These are phyloP conservation scores for Drechslerella stenobrocha DNA, from an alignment of 2,329 filamentous ascomycete species.

Conservation along the genomic window DNA sequence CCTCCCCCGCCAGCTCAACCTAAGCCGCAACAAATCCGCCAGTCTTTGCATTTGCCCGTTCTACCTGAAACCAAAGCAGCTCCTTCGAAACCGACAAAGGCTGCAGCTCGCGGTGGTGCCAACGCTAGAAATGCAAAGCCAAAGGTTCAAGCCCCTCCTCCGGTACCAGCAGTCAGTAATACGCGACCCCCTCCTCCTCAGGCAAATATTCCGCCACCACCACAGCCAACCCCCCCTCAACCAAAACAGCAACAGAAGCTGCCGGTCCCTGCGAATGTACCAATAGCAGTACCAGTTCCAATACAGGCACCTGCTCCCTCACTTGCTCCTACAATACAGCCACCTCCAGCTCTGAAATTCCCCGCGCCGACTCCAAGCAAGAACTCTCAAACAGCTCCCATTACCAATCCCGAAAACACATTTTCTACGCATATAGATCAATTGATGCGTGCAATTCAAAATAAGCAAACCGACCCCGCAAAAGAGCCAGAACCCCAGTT, in stretches of 20 bases:
- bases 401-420: conserved; percentile 60
- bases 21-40: conserved; percentile 35
- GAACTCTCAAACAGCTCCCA: conserved; percentile 43
- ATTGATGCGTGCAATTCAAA: conserved; percentile 85
- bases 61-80: conserved; percentile 32
- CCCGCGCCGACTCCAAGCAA: conserved; percentile 43
- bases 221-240: not conserved
- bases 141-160: conserved; percentile 7
- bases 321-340: conserved; percentile 16
- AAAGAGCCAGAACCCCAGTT: conserved; percentile 28
- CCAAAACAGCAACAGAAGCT: conserved; percentile 34
- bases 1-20: conserved; percentile 26
- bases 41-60: conserved; percentile 35
- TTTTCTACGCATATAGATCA: conserved; percentile 84
- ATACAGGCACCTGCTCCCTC: conserved; percentile 33
- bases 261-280: conserved; percentile 29
- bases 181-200: conserved; percentile 3
- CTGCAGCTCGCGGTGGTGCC: conserved; percentile 21
- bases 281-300: conserved; percentile 27
- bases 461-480: conserved; percentile 58
- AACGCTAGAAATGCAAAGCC: conserved; percentile 30
- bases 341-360: conserved; percentile 35
- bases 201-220: not conserved
- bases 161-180: not conserved
- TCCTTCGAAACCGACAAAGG: conserved; percentile 29